These are phyloP conservation scores for Penicillium salamii DNA, from an alignment of 495 filamentous ascomycete genomes.

Conservation along the genomic window DNA sequence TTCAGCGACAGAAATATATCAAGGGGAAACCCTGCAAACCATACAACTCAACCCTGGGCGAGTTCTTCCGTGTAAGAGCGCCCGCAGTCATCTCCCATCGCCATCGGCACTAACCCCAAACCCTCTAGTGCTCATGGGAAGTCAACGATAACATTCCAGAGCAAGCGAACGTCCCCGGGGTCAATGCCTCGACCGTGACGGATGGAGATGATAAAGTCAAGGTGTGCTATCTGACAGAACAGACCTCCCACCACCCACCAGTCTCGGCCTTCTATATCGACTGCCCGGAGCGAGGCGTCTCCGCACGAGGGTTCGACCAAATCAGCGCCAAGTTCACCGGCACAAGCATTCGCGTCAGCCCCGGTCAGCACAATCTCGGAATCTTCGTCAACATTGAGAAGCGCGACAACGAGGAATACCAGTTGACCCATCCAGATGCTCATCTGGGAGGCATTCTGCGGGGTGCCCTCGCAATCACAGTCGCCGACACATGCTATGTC, in stretches of 20 bases:
- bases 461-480: slow-evolving; percentile 78
- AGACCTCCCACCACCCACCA: slow-evolving; percentile 97
- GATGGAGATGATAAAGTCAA: slow-evolving; percentile 56
- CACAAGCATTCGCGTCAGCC: slow-evolving; percentile 85
- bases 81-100: slow-evolving; percentile 1
- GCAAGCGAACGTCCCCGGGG: slow-evolving; percentile 37
- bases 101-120: neutral
- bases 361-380: slow-evolving; percentile 89
- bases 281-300: slow-evolving; percentile 87
- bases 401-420: slow-evolving; percentile 83
- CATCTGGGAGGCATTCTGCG: slow-evolving; percentile 85
- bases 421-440: slow-evolving; percentile 91
- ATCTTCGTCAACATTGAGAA: slow-evolving; percentile 88
- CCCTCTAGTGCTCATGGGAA: slow-evolving; percentile 82
- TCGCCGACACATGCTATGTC: slow-evolving; percentile 82
- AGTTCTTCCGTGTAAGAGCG: slow-evolving; percentile 83
- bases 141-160: slow-evolving; percentile 63
- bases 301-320: slow-evolving; percentile 89
- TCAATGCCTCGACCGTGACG: slow-evolving; percentile 23
- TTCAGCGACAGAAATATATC: slow-evolving; percentile 72
- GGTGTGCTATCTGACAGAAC: slow-evolving; percentile 92
- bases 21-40: slow-evolving; percentile 98
- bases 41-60: slow-evolving; percentile 95
- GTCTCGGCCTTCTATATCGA: slow-evolving; percentile 95
- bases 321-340: slow-evolving; percentile 97